These are phyloP conservation scores for Ophiostoma australiae DNA, from an alignment of 2,329 filamentous ascomycete species.

Conservation along the genomic window DNA sequence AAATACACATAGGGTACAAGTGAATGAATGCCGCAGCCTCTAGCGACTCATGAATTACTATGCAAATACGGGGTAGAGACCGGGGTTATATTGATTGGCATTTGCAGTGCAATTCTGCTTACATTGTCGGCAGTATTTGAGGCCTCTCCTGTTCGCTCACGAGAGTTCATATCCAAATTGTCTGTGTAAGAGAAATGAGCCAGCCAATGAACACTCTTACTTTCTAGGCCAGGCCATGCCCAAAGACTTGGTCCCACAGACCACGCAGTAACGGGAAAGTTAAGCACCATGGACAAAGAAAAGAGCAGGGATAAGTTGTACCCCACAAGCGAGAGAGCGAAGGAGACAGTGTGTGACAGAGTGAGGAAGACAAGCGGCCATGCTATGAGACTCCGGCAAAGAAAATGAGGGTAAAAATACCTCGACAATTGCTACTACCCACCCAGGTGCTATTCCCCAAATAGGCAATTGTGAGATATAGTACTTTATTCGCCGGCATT, in stretches of 20 bases:
- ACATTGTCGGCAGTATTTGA: not conserved
- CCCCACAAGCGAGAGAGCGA: not conserved
- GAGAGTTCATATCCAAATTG: not conserved
- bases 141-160: not conserved
- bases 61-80: constrained; percentile 8
- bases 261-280: constrained; percentile 3
- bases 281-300: constrained; percentile 11
- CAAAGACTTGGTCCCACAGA: constrained; percentile 3
- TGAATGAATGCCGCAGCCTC: not conserved
- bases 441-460: constrained; percentile 12
- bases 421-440: not conserved
- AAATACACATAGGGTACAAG: not conserved
- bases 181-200: constrained; percentile 25
- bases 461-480: constrained; percentile 17
- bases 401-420: not conserved
- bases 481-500: constrained; percentile 9
- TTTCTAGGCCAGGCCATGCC: not conserved
- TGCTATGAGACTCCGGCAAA: not conserved
- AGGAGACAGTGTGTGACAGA: not conserved
- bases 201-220: constrained; percentile 20
- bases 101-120: not conserved
- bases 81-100: not conserved
- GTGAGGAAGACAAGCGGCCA: not conserved
- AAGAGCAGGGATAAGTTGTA: not conserved
- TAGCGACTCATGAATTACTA: not conserved